Evolutionary conservation across 768 basidiomycete genomes (phyloP).

Genomic region (Rhodotorula toruloides): DNA sequence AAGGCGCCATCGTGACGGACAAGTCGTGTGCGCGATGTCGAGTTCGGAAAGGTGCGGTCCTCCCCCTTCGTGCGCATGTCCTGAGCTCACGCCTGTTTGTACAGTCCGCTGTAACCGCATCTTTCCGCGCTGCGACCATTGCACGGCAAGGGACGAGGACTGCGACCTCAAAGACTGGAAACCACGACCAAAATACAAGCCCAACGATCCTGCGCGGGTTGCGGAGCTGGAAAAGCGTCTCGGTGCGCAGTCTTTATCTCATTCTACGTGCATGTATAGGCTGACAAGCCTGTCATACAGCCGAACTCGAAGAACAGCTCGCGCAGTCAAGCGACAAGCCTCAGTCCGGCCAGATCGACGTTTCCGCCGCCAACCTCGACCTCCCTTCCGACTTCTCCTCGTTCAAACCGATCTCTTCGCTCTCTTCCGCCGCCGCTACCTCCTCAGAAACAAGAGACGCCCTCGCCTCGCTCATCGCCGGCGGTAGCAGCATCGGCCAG

Average conservation of each 20-base stretch:
- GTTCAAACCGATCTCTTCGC: background rate
- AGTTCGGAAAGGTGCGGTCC: constrained; percentile 10
- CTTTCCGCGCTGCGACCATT: constrained; percentile 10
- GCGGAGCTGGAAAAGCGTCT: constrained; percentile 10
- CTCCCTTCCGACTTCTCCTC: background rate
- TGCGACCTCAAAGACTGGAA: constrained; percentile 12
- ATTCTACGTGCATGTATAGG: too few relatives aligned
- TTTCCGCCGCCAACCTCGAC: background rate
- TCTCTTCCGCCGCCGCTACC: background rate
- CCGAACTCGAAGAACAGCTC: constrained; percentile 15
- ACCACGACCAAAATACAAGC: constrained; percentile 7
- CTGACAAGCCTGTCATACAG: background rate
- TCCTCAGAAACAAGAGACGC: background rate
- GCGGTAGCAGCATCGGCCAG: background rate
- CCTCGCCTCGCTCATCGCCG: background rate
- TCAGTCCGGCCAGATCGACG: background rate
- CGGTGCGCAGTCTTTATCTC: background rate
- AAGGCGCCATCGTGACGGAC: constrained; percentile 6
- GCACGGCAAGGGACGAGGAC: constrained; percentile 2
- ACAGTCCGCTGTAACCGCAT: constrained; percentile 19
- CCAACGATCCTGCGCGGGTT: background rate
- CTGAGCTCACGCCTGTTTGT: too few relatives aligned
- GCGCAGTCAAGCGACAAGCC: background rate
- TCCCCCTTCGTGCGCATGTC: background rate
- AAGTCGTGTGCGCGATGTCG: constrained; percentile 11